These are phyloP conservation scores for Pichia paraexigua DNA, from an alignment of 805 yeast species.

Conservation along the genomic window DNA sequence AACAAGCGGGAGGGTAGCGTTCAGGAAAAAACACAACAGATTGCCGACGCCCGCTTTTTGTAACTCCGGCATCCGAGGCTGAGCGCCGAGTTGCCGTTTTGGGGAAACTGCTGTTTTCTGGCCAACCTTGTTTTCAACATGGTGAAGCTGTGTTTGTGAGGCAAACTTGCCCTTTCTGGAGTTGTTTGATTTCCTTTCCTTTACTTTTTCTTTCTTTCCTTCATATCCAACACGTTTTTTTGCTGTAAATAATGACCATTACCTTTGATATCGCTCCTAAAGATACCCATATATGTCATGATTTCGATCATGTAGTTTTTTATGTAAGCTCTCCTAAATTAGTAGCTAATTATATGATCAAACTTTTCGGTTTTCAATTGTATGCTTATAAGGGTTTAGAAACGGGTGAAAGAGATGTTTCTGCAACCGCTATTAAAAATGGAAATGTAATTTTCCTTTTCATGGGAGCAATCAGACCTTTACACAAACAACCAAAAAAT, in stretches of 20 bases:
- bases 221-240: neutral
- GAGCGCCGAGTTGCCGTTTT: too few relatives aligned
- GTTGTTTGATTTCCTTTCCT: neutral
- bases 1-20: too few relatives aligned
- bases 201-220: neutral
- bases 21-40: too few relatives aligned
- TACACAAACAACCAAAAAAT: constrained; percentile 9
- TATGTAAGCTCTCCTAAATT: constrained; percentile 68
- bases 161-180: neutral
- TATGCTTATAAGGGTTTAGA: constrained; percentile 63
- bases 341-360: constrained; percentile 46
- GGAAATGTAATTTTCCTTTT: constrained; percentile 46
- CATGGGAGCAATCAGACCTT: constrained; percentile 31
- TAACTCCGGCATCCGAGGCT: too few relatives aligned
- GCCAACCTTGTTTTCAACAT: neutral
- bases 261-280: constrained; percentile 1
- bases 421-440: constrained; percentile 55
- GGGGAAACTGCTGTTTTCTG: too few relatives aligned
- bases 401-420: constrained; percentile 48
- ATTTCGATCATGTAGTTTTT: constrained; percentile 63
- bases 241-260: constrained; percentile 2
- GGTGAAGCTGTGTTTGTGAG: neutral
- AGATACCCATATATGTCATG: constrained; percentile 12
- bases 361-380: constrained; percentile 53
- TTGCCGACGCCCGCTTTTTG: too few relatives aligned